Percentiles rank a stretch among this genome's conserved stretches.
phyloP scores from a whole-genome alignment of 495 filamentous ascomycete genomes.

The Tricharina praecox region DNA sequence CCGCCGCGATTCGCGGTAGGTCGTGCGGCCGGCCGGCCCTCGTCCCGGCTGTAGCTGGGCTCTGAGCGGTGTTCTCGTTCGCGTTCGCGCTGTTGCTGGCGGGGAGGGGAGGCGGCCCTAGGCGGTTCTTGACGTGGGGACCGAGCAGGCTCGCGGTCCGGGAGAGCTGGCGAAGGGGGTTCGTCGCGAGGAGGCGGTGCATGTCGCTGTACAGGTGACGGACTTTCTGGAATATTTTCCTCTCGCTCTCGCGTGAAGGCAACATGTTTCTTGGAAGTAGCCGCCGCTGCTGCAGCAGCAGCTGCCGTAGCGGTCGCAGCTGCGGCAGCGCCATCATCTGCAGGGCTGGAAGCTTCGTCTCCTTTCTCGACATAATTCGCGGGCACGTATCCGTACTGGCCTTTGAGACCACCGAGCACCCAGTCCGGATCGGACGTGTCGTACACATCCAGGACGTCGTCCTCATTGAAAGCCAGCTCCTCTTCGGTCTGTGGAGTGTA shows the following conservation, averaged over 20 bases:
- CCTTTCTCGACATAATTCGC: constrained; percentile 81
- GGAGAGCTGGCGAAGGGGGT: background rate
- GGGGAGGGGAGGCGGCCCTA: background rate
- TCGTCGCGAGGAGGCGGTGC: background rate
- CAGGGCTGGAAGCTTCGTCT: constrained; percentile 16
- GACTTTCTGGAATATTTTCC: background rate
- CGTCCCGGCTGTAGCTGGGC: background rate
- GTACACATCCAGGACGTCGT: constrained; percentile 65
- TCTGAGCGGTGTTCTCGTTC: too few species aligned
- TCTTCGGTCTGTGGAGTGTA: constrained; percentile 96
- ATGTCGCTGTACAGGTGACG: background rate
- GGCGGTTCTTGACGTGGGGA: background rate
- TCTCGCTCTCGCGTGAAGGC: constrained; percentile 27
- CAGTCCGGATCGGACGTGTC: constrained; percentile 89
- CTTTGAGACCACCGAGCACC: constrained; percentile 73
- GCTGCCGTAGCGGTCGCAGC: background rate
- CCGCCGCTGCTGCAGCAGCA: constrained; percentile 10
- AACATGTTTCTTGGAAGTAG: constrained; percentile 17
- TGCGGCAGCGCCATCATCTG: background rate
- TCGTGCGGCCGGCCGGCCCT: background rate
- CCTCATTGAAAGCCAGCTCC: constrained; percentile 89
- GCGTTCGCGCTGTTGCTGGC: background rate
- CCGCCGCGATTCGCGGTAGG: constrained; percentile 18
- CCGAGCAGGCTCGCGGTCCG: background rate
- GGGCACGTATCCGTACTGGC: constrained; percentile 89